A percentile compares a stretch with the other conserved stretches of the same genome.
Evolutionary conservation across 1,284 basidiomycete genomes (phyloP).

Genomic region (Polyporus tsugae): DNA sequence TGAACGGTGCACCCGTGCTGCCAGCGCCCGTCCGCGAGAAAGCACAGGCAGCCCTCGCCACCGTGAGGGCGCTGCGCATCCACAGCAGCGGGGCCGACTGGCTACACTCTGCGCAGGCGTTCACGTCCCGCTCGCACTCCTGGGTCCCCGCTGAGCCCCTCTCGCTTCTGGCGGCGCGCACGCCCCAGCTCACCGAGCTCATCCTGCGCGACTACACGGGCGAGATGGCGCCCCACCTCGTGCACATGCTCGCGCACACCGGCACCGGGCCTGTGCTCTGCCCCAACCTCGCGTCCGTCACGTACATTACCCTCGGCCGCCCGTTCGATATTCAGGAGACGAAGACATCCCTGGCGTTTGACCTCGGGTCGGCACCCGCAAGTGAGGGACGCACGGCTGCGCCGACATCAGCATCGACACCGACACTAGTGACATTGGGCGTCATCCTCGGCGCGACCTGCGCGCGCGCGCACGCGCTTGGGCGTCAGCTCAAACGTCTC

Average conservation of each 20-base stretch:
- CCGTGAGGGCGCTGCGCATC: constrained; percentile 2
- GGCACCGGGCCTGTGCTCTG: background rate
- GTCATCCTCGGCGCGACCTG: background rate
- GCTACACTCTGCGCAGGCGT: background rate
- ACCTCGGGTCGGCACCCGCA: too few relatives aligned
- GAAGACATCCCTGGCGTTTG: too few relatives aligned
- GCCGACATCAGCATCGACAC: background rate
- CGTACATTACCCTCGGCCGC: constrained; percentile 7
- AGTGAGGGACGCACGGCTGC: background rate
- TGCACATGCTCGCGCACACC: background rate
- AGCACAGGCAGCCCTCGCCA: background rate
- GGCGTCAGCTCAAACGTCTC: background rate
- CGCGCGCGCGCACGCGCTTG: background rate
- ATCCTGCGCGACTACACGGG: constrained; percentile 12
- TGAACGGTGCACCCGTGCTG: too few relatives aligned
- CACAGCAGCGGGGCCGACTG: background rate
- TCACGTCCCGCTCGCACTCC: too few relatives aligned
- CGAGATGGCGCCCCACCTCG: constrained; percentile 6
- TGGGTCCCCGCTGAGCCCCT: background rate
- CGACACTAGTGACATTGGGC: background rate
- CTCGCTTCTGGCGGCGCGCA: background rate
- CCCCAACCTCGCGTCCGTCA: constrained; percentile 7
- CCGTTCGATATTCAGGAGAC: background rate
- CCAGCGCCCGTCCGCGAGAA: too few relatives aligned
- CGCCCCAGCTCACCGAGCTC: constrained; percentile 11